A percentile compares a stretch with the other conserved stretches of the same genome.
These are phyloP conservation scores for Pseudisothecium myosuroides DNA, from an alignment of 225 moss, liverwort and hornwort genomes.

Conservation along the genomic window DNA sequence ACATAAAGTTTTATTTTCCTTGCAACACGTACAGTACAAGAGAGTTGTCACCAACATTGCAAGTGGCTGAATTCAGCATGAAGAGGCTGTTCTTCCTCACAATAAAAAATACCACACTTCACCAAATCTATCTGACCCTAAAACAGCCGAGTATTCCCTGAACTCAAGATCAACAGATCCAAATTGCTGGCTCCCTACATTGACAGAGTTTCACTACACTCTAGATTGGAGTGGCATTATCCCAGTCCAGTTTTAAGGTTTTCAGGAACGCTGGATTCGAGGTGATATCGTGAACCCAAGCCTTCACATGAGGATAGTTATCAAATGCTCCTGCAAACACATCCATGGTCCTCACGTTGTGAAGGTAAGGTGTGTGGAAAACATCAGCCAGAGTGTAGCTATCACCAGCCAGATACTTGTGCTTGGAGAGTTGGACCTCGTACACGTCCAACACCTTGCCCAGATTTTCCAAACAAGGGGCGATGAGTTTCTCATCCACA, in stretches of 20 bases:
- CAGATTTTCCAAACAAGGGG: neutral
- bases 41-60: neutral
- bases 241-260: neutral
- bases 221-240: neutral
- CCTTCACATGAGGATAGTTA: neutral
- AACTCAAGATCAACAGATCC: neutral
- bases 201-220: no score
- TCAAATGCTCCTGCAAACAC: neutral
- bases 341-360: neutral
- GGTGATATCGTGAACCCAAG: constrained; percentile 6
- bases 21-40: neutral
- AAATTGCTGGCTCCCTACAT: no score
- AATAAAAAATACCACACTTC: rapidly evolving
- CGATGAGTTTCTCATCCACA: constrained; percentile 11
- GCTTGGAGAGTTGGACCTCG: constrained; percentile 36
- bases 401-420: constrained; percentile 58
- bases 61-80: neutral
- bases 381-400: constrained; percentile 42
- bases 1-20: neutral
- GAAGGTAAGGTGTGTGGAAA: constrained; percentile 14
- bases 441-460: constrained; percentile 55
- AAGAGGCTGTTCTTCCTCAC: no score
- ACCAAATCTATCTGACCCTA: neutral
- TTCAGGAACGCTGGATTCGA: constrained; percentile 9
- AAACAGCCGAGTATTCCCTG: neutral